Conservation (phyloP, 116 monocot species). For the Papilionanthe hybrid region DNA sequence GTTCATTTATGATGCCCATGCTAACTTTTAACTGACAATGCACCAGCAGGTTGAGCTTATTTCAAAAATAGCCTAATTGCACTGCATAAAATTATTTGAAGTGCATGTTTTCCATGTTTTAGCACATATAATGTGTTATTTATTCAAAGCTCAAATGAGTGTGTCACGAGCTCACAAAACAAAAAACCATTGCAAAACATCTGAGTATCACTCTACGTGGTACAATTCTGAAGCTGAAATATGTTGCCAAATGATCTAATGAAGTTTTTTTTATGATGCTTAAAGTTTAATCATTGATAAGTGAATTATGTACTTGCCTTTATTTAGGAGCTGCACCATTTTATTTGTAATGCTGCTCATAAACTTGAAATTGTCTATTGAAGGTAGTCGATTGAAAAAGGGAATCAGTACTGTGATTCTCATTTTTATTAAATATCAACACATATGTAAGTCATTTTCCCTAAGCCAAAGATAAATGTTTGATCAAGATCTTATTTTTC, state of each 20-base stretch:
- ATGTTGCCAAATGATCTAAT: background rate
- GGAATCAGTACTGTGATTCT: background rate
- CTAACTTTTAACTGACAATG: background rate
- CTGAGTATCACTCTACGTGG: background rate
- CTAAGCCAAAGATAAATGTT: background rate
- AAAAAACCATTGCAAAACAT: background rate
- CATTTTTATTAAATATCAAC: background rate
- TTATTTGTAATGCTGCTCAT: background rate
- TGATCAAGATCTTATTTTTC: constrained; percentile 15
- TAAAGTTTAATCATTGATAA: background rate
- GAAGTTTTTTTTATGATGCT: background rate
- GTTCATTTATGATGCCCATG: background rate
- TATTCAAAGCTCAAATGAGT: background rate
- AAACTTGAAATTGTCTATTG: background rate
- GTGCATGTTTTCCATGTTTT: background rate
- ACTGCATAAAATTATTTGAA: background rate
- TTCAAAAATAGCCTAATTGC: background rate
- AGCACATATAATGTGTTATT: background rate
- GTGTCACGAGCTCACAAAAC: background rate
- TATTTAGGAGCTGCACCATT: background rate
- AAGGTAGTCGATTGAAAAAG: background rate
- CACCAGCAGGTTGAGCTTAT: background rate
- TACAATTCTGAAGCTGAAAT: background rate
- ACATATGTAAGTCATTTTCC: background rate
- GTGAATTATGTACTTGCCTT: background rate